Evolutionary conservation across 2,329 filamentous ascomycete species (phyloP), one percentile per base, ranked within the genome.

Genomic region (Monilinia fructigena): DNA sequence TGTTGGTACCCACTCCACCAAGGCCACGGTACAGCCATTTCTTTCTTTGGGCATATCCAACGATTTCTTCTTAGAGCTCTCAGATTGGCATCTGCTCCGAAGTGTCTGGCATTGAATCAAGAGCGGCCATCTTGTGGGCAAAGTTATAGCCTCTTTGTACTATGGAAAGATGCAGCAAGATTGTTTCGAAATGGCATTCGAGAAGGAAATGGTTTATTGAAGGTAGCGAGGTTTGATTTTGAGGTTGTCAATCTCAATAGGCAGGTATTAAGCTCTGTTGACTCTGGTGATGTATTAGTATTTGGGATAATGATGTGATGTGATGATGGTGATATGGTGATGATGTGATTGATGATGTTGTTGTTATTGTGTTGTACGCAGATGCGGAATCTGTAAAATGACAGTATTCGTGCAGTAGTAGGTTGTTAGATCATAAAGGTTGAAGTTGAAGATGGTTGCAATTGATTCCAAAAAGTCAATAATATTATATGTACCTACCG

Each of bases 41-140:
- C 89, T 79, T 99, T 99, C 77, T 89, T 89, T 77, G 88, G 45
- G 90, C 84, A 77, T 98, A 92, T 31, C 95, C 95, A 68, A 97
- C 87, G 58, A 96, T 85, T 70, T 95, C 90, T 97, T 95, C 81
- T 97, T 98, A 99, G 80, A 53, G 83, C 82, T 70, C 88, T 86
- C 55, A 97, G 82, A 60, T 88, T 85, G 35, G 82, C 80, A 85
- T 80, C 72, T 85, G 84, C 69, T 88, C 84, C 28, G 78, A 70
- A 56, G 79, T 76, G 79, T 81, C 69, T 81, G 12, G 87, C 83
- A 72, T 80, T 83, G 82, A 66, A 90, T 80, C 75, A 86, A 83
- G 66, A 82, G 78, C 61, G 88, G 79, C 71, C 87, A 82, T 61
- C 63, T 26, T 18, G 55, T 65, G 55, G 63, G 47, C 40, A 65